Evolutionary conservation across 805 yeast genomes (phyloP).

Genomic region (Suhomyces kilbournensis): DNA sequence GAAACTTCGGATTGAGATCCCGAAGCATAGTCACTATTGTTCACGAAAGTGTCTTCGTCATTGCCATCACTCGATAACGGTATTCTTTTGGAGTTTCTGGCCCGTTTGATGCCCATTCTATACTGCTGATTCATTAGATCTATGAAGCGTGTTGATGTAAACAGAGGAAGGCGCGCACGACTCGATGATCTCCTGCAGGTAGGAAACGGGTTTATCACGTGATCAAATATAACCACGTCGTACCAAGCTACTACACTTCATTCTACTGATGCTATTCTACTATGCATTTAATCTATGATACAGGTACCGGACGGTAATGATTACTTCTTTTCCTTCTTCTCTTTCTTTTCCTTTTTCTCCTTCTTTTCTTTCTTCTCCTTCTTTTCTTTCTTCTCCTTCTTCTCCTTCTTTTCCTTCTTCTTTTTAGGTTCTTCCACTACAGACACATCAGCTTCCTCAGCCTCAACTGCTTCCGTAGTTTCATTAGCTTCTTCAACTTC

Average conservation of each 20-base stretch:
- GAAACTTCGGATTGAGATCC: constrained; percentile 1
- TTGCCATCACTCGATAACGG: constrained; percentile 16
- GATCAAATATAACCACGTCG: neutral
- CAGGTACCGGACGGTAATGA: neutral
- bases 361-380: constrained; percentile 27
- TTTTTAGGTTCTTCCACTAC: constrained; percentile 5
- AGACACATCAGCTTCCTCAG: neutral
- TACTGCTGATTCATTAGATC: neutral
- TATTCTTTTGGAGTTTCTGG: constrained; percentile 10
- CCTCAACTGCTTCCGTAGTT: neutral
- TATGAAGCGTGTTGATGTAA: neutral
- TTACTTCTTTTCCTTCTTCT: constrained; percentile 14
- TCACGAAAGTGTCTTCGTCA: constrained; percentile 28
- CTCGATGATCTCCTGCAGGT: neutral
- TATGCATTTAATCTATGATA: neutral
- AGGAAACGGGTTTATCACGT: neutral
- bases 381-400: constrained; percentile 24
- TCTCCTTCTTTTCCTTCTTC: constrained; percentile 17
- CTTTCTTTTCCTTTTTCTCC: constrained; percentile 24
- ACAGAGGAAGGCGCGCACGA: neutral
- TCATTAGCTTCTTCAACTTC: neutral
- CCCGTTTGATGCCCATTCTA: constrained; percentile 10
- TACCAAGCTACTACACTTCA: too few species aligned
- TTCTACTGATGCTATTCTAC: neutral
- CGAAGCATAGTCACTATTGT: constrained; percentile 34